Evolutionary conservation across 345 rosid genomes (phyloP), one percentile per base, ranked within the genome.

Genomic region (Carallia pectinifolia): DNA sequence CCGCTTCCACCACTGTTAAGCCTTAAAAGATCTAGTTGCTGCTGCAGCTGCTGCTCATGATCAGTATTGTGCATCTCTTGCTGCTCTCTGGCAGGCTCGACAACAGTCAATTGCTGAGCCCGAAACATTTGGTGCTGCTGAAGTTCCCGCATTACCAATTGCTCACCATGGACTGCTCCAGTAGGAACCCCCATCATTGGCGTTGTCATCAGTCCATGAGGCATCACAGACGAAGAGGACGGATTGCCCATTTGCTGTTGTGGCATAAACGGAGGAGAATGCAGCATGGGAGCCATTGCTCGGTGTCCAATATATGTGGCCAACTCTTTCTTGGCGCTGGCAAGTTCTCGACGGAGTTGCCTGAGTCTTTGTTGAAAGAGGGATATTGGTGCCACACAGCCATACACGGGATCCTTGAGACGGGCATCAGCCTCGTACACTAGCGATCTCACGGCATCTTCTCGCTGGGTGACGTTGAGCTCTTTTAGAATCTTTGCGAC

Each of bases 351-450:
- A 52, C 86, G 90, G 52, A 88, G 65, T 62, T 79, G 77, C 74
- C 85, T 86, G 2, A 88, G 87, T 44, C 75, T 76, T 33, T 88
- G 95, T 56, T 91, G 97, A 6, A 94, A 84, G 59, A 89, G 66
- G 1, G 95, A 82, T 70, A 94, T 88, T 19, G 85, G 74, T 5
- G 92, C 92, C 34, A 91, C 91, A 23, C 98, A 91, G 12, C 98
- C 97, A 15, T 93, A 91, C 16, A 93, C 90, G 2, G 96, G 98
- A 58, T 93, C 97, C 0, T 80, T 88, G 52, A 87, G 86, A 7
- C 97, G 85, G 39, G 88, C 84, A 68, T 94, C 93, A 0, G 97
- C 96, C 53, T 94, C 96, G 3, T 85, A 94, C 9, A 83, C 85
- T 18, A 94, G 85, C 0, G 97, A 91, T 67, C 87, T 84, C 13